Evolutionary conservation across 176 grass and related monocot species (phyloP).

Genomic region (Raddia guianensis): DNA sequence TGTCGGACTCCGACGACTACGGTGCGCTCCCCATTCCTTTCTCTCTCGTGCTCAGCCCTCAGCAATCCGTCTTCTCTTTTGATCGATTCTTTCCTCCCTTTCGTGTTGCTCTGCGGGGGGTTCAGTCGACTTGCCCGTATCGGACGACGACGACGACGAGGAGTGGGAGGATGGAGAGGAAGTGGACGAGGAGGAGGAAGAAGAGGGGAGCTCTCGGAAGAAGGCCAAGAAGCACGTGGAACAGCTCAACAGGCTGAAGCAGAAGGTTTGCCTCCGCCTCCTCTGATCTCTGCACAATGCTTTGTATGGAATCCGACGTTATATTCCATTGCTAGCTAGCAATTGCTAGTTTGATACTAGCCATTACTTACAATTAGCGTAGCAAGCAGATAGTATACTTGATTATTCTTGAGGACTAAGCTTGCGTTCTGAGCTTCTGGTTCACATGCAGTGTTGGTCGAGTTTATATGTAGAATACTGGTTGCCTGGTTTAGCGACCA

Average conservation of each 20-base stretch:
- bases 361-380: neutral
- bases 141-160: constrained; percentile 40
- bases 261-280: constrained; percentile 57
- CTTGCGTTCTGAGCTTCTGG: neutral
- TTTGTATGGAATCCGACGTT: neutral
- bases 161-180: constrained; percentile 26
- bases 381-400: neutral
- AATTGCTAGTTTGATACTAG: too few relatives aligned
- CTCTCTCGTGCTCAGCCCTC: neutral
- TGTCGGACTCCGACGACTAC: constrained; percentile 74
- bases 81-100: constrained; percentile 27
- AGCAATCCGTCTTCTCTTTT: neutral
- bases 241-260: constrained; percentile 65
- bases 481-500: neutral
- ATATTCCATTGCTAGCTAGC: neutral
- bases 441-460: neutral
- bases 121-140: constrained; percentile 48
- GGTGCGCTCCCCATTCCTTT: constrained; percentile 32
- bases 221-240: constrained; percentile 71
- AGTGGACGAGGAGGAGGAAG: neutral
- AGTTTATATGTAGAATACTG: neutral
- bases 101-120: constrained; percentile 23
- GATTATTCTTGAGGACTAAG: neutral
- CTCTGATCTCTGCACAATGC: neutral
- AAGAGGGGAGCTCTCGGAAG: constrained; percentile 4